Base-by-base conservation (phyloP, 1,139 yeast species). In the Blastobotrys niveus region DNA sequence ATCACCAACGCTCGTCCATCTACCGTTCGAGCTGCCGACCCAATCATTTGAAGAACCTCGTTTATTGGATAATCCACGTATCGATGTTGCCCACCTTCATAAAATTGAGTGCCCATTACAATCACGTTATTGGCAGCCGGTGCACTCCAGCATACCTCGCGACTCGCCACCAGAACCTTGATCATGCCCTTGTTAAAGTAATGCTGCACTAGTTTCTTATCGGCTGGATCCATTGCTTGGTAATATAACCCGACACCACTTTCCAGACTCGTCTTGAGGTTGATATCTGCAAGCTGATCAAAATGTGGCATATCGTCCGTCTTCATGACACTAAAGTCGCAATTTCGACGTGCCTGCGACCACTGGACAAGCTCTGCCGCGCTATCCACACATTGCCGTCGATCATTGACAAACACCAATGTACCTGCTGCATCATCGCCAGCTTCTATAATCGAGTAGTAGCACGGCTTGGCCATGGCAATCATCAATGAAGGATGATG, bases 31-130 rank as follows among this genome's bases (percentile, higher is more conserved):
- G 52, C 49, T 8, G 83, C 74, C 48, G 73, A 66, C 0, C 95
- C 95, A 42, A 82, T 66, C 89, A 87, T 84, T 52, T 84, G 93
- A 42, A 81, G 61, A 0, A 88, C 42, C 15, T 79, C 81, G 53
- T 73, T 74, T 27, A 86, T 70, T 0, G 86, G 68, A 58, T 87
- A 88, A 58, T 82, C 87, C 40, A 80, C 65, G 52, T 74, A 76
- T 24, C 89, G 67, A 54, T 80, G 84, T 52, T 84, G 95, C 40
- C 71, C 74, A 1, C 85, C 91, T 45, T 87, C 94, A 56, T 71
- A 83, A 25, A 66, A 71, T 51, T 78, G 82, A 0, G 96, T 87
- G 5, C 94, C 88, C 52, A 82, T 62, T 8, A 89, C 70, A 19
- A 83, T 62, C 2, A 84, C 83, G 42, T 71, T 62, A 37, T 70